Conservation (phyloP, 805 yeast species). For the Saturnispora halmiae region DNA sequence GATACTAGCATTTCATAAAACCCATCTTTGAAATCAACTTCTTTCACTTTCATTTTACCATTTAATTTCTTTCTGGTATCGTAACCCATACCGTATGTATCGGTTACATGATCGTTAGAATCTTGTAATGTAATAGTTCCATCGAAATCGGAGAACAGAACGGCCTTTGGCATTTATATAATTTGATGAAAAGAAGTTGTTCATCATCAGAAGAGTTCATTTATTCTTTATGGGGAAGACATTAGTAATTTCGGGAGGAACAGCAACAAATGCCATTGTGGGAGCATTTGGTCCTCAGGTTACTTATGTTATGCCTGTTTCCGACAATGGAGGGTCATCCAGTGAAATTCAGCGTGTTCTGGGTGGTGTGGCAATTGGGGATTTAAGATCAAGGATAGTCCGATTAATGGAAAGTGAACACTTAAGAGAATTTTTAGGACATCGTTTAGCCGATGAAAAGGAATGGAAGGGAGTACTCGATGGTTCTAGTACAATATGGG, state of each 20-base stretch:
- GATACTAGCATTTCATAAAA: constrained; percentile 81
- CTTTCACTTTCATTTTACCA: constrained; percentile 61
- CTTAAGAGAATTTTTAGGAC: neutral
- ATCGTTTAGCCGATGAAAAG: constrained; percentile 1
- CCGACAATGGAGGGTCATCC: constrained; percentile 93
- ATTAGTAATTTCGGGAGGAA: constrained; percentile 60
- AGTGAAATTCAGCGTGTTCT: constrained; percentile 77
- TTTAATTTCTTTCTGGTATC: constrained; percentile 58
- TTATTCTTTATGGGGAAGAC: neutral
- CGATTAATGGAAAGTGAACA: constrained; percentile 51
- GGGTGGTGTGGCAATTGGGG: constrained; percentile 96
- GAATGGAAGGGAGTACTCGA: constrained; percentile 79
- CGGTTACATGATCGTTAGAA: constrained; percentile 87
- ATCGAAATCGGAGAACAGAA: constrained; percentile 95
- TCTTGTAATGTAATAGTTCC: constrained; percentile 96
- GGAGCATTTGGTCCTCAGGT: constrained; percentile 37
- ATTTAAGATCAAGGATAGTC: constrained; percentile 72
- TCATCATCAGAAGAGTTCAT: neutral
- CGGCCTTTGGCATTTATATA: constrained; percentile 39
- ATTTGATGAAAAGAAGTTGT: neutral
- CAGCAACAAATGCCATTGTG: constrained; percentile 77
- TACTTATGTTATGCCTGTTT: constrained; percentile 68
- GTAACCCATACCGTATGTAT: constrained; percentile 77
- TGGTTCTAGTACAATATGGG: no score
- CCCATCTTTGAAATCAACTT: constrained; percentile 68